phyloP scores from a whole-genome alignment of 2,329 filamentous ascomycete genomes.

The Ampelomyces quisqualis region DNA sequence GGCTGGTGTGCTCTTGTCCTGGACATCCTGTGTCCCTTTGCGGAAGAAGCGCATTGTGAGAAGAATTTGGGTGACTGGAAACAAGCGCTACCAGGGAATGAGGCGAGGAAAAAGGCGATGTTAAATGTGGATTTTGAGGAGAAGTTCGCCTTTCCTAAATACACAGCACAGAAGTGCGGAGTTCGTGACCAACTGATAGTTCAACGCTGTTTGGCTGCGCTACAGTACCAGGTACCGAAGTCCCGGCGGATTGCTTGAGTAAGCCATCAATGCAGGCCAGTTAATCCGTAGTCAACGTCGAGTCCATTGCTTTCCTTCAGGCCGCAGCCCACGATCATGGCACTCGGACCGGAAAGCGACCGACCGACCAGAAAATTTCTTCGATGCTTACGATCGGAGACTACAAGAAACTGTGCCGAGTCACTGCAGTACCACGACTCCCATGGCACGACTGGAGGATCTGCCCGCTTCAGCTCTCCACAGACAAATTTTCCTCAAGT shows the following conservation, averaged over 20 bases:
- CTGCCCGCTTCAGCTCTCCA: no score
- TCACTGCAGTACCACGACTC: no score
- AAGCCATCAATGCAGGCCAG: conserved; percentile 12
- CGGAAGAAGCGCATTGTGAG: conserved; percentile 29
- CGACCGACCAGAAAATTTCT: conserved; percentile 14
- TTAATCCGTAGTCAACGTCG: no score
- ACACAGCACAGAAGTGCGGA: conserved; percentile 14
- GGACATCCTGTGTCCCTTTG: conserved; percentile 17
- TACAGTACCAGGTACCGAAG: conserved; percentile 9
- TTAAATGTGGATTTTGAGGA: conserved; percentile 23
- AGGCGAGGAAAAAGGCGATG: conserved; percentile 11
- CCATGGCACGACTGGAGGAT: no score
- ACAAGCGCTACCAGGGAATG: no score
- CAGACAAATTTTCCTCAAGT: no score
- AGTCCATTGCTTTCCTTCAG: conserved; percentile 23
- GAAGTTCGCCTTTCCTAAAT: conserved; percentile 20
- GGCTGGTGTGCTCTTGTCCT: conserved; percentile 30
- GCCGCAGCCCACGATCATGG: conserved; percentile 3
- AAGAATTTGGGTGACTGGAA: neutral
- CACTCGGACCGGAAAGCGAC: conserved; percentile 11
- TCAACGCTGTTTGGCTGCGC: conserved; percentile 24
- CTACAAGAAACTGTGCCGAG: conserved; percentile 7
- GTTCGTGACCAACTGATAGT: conserved; percentile 19
- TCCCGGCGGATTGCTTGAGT: conserved; percentile 12
- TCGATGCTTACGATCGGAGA: conserved; percentile 17